Percentiles rank a stretch among this genome's conserved stretches.
Conservation (phyloP, 495 filamentous ascomycete genomes). For the Penicillium taxi region DNA sequence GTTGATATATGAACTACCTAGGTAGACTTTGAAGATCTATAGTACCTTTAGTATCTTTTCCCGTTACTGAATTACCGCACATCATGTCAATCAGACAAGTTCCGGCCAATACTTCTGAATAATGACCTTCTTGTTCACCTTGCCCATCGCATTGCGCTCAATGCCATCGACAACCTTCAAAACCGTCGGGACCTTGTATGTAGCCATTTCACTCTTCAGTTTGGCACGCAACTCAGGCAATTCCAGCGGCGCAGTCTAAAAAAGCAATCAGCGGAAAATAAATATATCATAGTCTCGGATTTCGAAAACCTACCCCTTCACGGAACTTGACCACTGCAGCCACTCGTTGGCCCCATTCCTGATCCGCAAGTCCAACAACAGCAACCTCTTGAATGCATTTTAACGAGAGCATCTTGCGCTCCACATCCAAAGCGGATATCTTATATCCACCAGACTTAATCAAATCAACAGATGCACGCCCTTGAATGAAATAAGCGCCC, state of each 20-base stretch:
- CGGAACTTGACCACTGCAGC: conserved; percentile 37
- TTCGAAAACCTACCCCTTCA: conserved; percentile 25
- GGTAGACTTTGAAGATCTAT: too few relatives aligned
- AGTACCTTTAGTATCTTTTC: not conserved
- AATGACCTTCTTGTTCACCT: conserved; percentile 41
- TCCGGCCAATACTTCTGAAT: conserved; percentile 40
- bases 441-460: conserved; percentile 44
- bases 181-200: conserved; percentile 43
- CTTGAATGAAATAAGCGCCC: conserved; percentile 40
- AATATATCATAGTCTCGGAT: not conserved
- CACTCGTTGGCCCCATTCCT: conserved; percentile 42
- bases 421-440: conserved; percentile 39
- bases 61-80: not conserved
- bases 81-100: conserved; percentile 9
- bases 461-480: conserved; percentile 38
- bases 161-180: conserved; percentile 38
- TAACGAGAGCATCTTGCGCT: conserved; percentile 35
- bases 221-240: conserved; percentile 25
- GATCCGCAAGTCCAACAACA: conserved; percentile 35
- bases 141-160: conserved; percentile 44
- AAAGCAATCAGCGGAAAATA: conserved; percentile 7
- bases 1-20: too few relatives aligned
- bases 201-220: conserved; percentile 37
- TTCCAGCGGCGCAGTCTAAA: conserved; percentile 27
- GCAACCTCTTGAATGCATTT: conserved; percentile 34